Conservation (phyloP, 371 early-diverging fungal species). For the Mucor plumbeus region DNA sequence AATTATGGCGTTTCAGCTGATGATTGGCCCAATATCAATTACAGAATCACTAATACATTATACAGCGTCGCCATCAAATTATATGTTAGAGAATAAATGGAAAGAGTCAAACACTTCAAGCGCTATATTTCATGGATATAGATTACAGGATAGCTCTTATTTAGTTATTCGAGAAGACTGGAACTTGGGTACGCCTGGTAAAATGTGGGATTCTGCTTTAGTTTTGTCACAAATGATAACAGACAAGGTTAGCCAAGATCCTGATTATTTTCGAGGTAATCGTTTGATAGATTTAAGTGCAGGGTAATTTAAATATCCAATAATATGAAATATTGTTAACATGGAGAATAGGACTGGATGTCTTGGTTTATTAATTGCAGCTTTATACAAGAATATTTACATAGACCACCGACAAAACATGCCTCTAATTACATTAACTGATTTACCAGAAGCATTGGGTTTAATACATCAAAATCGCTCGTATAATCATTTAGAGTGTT, state of each 20-base stretch:
- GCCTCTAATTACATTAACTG: slow-evolving; percentile 39
- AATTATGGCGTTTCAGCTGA: slow-evolving; percentile 20
- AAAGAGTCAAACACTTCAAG: neutral
- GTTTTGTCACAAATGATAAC: slow-evolving; percentile 51
- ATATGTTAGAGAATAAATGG: neutral
- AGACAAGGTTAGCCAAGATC: slow-evolving; percentile 32
- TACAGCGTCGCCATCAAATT: neutral
- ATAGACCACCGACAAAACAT: neutral
- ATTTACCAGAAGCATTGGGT: slow-evolving; percentile 49
- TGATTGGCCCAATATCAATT: slow-evolving; percentile 19
- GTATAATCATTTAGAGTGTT: slow-evolving; percentile 26
- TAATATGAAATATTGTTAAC: slow-evolving; percentile 35
- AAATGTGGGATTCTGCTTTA: slow-evolving; percentile 67
- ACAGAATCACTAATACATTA: neutral
- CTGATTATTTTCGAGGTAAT: slow-evolving; percentile 21
- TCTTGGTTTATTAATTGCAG: slow-evolving; percentile 27
- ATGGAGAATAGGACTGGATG: slow-evolving; percentile 26
- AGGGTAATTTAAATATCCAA: slow-evolving; percentile 27
- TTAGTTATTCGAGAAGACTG: slow-evolving; percentile 56
- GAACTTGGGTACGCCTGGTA: slow-evolving; percentile 59
- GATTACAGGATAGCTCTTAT: slow-evolving; percentile 4
- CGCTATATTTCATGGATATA: slow-evolving; percentile 11
- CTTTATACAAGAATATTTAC: slow-evolving; percentile 13
- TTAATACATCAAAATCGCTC: slow-evolving; percentile 40
- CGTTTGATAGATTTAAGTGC: slow-evolving; percentile 55